Percentiles rank a stretch among this genome's conserved stretches.
phyloP scores from a whole-genome alignment of 2,329 filamentous ascomycete species.

The Ceratocystis albifundus region DNA sequence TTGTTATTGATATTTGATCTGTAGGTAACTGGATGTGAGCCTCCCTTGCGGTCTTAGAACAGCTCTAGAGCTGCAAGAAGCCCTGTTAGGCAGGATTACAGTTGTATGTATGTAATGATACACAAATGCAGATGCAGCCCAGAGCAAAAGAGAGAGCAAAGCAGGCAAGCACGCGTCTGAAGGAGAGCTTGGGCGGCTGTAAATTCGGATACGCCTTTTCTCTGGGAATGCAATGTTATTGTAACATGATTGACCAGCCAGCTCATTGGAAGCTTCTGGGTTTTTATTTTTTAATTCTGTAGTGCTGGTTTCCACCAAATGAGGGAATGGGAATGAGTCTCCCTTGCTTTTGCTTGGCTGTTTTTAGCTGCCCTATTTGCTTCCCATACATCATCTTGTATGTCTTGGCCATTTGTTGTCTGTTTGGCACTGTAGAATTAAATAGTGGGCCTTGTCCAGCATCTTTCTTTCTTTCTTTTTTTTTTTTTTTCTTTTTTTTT shows the following conservation, averaged over 20 bases:
- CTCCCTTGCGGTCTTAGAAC: not conserved
- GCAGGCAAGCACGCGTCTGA: not conserved
- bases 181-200: not conserved
- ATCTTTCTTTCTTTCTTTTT: slow-evolving; percentile 17
- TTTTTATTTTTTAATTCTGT: too few relatives aligned
- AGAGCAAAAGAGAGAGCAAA: not conserved
- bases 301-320: too few relatives aligned
- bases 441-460: not conserved
- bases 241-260: not conserved
- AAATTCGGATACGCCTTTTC: not conserved
- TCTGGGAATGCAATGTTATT: too few relatives aligned
- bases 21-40: not conserved
- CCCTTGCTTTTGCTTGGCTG: too few relatives aligned
- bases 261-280: not conserved
- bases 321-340: too few relatives aligned
- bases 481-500: slow-evolving; percentile 19
- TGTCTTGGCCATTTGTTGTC: not conserved
- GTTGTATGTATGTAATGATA: not conserved
- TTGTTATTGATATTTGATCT: not conserved
- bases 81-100: not conserved
- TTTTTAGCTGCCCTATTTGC: too few relatives aligned
- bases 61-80: not conserved
- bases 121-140: not conserved
- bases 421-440: not conserved
- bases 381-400: not conserved